Percentiles rank a stretch among this genome's conserved stretches.
phyloP scores from a whole-genome alignment of 768 basidiomycete genomes.

The Heimioporus sp. region DNA sequence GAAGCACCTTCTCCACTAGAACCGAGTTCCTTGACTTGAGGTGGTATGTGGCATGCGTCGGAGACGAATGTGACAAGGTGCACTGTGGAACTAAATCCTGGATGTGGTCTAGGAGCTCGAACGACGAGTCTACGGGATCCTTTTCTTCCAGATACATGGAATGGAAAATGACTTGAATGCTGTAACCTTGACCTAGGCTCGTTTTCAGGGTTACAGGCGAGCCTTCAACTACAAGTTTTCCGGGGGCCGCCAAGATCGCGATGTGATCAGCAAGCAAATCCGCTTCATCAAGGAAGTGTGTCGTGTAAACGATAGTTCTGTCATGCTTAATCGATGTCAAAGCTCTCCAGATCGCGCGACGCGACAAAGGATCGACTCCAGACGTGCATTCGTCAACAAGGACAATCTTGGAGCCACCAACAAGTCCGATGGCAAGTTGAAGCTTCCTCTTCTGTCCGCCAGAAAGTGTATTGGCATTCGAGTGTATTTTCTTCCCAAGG shows the following conservation, averaged over 20 bases:
- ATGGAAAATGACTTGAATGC: conserved; percentile 52
- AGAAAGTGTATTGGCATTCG: conserved; percentile 63
- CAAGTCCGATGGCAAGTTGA: conserved; percentile 76
- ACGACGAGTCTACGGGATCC: conserved; percentile 10
- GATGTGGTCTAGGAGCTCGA: conserved; percentile 41
- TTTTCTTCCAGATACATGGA: conserved; percentile 30
- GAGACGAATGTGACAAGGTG: conserved; percentile 41
- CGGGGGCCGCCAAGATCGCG: conserved; percentile 72
- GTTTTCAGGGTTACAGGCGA: conserved; percentile 75
- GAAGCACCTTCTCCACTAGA: conserved; percentile 54
- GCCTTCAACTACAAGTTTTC: conserved; percentile 70
- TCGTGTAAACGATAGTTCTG: conserved; percentile 73
- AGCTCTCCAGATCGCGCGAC: conserved; percentile 75
- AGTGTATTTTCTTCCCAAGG: conserved; percentile 63
- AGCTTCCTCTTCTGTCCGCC: conserved; percentile 84
- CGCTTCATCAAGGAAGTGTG: conserved; percentile 80
- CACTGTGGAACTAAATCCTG: conserved; percentile 45
- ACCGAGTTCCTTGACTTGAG: conserved; percentile 58
- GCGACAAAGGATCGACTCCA: conserved; percentile 78
- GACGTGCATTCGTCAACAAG: conserved; percentile 74
- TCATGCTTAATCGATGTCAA: conserved; percentile 65
- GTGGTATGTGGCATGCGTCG: conserved; percentile 49
- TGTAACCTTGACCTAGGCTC: conserved; percentile 70
- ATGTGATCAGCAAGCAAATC: conserved; percentile 77
- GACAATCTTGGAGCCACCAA: conserved; percentile 70